Conservation (phyloP, 2,329 filamentous ascomycete species). For the Sarocladiaceae sp. region DNA sequence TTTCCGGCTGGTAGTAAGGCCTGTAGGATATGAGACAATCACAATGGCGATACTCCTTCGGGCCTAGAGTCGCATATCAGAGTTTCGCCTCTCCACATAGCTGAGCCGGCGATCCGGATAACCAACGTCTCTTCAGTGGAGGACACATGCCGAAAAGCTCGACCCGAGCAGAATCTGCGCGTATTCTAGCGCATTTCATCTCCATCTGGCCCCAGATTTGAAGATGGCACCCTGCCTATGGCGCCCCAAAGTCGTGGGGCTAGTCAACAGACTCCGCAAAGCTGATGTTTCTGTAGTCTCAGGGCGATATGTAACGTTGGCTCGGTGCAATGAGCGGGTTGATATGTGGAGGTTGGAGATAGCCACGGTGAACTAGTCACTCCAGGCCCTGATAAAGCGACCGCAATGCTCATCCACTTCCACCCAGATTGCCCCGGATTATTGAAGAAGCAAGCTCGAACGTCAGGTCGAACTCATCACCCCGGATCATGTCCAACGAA, state of each 20-base stretch:
- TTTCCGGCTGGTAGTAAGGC: not conserved
- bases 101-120: not conserved
- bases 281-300: too few species aligned
- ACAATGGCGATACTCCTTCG: slow-evolving; percentile 1
- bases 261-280: not conserved
- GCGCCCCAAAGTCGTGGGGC: not conserved
- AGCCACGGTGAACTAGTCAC: not conserved
- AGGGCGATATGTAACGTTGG: not conserved
- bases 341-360: not conserved
- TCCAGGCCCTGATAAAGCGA: not conserved
- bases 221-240: not conserved
- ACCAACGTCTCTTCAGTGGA: not conserved
- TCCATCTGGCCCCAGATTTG: not conserved
- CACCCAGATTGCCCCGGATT: too few species aligned
- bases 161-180: not conserved
- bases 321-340: not conserved
- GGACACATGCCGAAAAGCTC: not conserved
- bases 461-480: too few species aligned
- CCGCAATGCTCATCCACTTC: too few species aligned
- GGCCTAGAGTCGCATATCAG: not conserved
- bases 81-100: not conserved
- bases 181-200: not conserved
- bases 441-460: too few species aligned
- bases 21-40: not conserved
- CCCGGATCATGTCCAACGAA: not conserved